Conservation (phyloP, 2,329 filamentous ascomycete species). For the Tolypocladium ovalisporum region DNA sequence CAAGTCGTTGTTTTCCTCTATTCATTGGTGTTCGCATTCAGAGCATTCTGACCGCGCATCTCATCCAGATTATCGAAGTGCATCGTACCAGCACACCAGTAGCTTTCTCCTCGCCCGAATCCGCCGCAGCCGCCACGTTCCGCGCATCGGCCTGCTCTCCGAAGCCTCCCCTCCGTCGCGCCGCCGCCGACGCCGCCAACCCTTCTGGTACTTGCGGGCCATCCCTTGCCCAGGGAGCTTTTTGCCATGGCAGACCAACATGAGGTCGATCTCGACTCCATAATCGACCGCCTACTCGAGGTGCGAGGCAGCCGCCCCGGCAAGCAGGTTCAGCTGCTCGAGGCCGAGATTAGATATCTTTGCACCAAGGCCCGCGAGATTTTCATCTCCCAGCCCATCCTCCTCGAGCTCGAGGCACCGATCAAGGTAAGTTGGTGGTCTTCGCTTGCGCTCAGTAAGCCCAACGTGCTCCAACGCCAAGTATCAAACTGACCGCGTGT, state of each 20-base stretch:
- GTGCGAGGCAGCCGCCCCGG: conserved; percentile 95
- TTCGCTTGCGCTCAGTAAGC: neutral
- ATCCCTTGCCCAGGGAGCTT: conserved; percentile 22
- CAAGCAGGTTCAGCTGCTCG: conserved; percentile 95
- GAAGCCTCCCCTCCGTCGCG: conserved; percentile 12
- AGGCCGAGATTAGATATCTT: conserved; percentile 91
- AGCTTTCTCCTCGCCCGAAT: conserved; percentile 12
- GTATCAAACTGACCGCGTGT: conserved; percentile 3
- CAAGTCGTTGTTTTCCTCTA: neutral
- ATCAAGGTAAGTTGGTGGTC: conserved; percentile 68
- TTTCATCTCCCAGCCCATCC: conserved; percentile 97
- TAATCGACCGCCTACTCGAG: conserved; percentile 96
- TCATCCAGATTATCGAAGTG: conserved; percentile 18
- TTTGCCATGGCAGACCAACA: conserved; percentile 53
- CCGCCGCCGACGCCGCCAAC: conserved; percentile 6
- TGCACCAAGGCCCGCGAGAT: conserved; percentile 99
- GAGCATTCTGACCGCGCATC: neutral
- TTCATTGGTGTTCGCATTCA: neutral
- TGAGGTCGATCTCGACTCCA: conserved; percentile 97
- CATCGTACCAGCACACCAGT: conserved; percentile 17
- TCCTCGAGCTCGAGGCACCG: conserved; percentile 93
- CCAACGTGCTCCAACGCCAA: neutral
- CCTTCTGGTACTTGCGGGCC: conserved; percentile 25
- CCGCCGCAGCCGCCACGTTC: conserved; percentile 16
- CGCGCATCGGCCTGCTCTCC: conserved; percentile 17